Base-by-base conservation (phyloP, 2,329 filamentous ascomycete genomes). In the Celoporthe dispersa region DNA sequence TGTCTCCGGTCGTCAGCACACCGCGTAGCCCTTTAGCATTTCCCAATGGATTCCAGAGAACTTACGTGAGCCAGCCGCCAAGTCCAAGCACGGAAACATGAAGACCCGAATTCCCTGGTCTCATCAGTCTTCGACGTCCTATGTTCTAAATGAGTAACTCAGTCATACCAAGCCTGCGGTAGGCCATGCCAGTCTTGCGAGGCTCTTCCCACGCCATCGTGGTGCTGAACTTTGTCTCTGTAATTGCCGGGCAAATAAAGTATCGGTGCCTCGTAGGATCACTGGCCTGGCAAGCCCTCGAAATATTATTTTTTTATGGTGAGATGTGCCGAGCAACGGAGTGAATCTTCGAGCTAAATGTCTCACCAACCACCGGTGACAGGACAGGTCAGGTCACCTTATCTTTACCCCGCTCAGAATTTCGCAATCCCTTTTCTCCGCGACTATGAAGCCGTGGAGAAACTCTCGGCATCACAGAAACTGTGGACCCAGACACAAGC, bases 81-180 rank as follows among this genome's bases (percentile, higher is more conserved):
- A 94, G 83, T 1, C 89, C 90, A 72, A 94, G 91, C 53, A 89
- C 86, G 51, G 91, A 94, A 35, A 94, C 91, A 78, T 93, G 89
- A 25, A 94, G 85, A 64, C 92, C 91, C 22, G 90, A 91, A 35
- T 69, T 66, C n/a, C 70, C 69, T 71, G 39, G n/a, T 19, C 8
- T 33, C 39, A 41, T 71, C 57, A 71, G 69, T 48, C 33, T 11
- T 51, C 53, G 7, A n/a, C 12, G 14, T 44, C 19, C 19, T 2
- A 11, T 53, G 22, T 12, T 51, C 33, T 5, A 5, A 48, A 9
- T 14, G n/a, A 28, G 28, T 39, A n/a, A n/a, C n/a, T n/a, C 16
- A 14, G 3, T 37, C 59, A 8, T 67, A 71, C 69, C 68, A 48
- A 71, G 78, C 44, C 80, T 80, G 75, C 81, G 81, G 75, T 83